A percentile compares a stretch with the other conserved stretches of the same genome.
Conservation (phyloP, 1,284 basidiomycete genomes). For the Microbotryomycetes sp. region DNA sequence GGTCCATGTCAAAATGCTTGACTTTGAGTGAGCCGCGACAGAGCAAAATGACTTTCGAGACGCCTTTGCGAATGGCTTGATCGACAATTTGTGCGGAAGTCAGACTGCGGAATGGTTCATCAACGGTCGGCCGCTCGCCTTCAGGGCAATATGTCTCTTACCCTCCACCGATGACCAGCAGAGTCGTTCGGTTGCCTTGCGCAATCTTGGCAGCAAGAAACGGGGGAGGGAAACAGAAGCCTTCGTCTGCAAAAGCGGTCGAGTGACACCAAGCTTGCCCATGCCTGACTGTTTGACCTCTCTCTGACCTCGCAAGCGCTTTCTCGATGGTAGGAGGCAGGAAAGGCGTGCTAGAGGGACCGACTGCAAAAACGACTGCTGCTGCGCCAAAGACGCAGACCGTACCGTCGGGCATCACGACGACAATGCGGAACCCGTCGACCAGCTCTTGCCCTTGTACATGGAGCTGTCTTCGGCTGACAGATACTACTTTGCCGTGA, state of each 20-base stretch:
- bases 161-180: conserved; percentile 41
- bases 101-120: conserved; percentile 25
- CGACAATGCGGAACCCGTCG: conserved; percentile 14
- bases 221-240: conserved; percentile 23
- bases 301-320: background rate
- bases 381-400: conserved; percentile 6
- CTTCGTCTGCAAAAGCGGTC: conserved; percentile 32
- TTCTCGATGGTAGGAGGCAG: conserved; percentile 29
- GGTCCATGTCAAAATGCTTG: conserved; percentile 34
- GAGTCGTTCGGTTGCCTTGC: conserved; percentile 8
- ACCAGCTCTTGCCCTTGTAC: conserved; percentile 5
- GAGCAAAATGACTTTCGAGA: conserved; percentile 37
- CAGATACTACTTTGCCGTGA: conserved; percentile 17
- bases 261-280: conserved; percentile 40
- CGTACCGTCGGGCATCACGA: conserved; percentile 4
- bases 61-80: conserved; percentile 35
- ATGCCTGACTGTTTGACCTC: background rate
- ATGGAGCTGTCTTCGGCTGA: conserved; percentile 15
- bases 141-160: background rate
- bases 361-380: conserved; percentile 37
- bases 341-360: conserved; percentile 36
- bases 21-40: conserved; percentile 38
- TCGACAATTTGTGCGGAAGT: conserved; percentile 42
- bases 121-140: background rate
- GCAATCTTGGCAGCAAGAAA: conserved; percentile 3